Evolutionary conservation across 2,329 filamentous ascomycete species (phyloP).

Genomic region (Onygenales sp.): DNA sequence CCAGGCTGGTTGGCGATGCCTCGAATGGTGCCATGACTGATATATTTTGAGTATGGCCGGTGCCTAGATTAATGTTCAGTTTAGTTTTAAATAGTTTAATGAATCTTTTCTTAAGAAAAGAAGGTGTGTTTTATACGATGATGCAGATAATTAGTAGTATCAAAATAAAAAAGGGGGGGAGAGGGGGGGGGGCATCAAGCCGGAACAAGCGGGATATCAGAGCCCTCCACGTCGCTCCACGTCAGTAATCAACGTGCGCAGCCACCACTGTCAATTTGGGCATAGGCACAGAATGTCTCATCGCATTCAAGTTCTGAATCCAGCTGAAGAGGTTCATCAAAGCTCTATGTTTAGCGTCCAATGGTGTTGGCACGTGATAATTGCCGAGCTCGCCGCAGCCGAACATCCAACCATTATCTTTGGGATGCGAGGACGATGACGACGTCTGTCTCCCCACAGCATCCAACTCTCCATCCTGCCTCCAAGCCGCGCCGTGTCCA

Average conservation of each 20-base stretch:
- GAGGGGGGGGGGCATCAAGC: too few species aligned
- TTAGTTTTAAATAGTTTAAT: background rate
- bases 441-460: background rate
- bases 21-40: conserved; percentile 88
- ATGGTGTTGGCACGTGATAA: background rate
- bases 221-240: too few species aligned
- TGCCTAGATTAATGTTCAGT: background rate
- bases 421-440: background rate
- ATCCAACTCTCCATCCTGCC: too few species aligned
- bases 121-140: background rate
- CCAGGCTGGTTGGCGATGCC: conserved; percentile 76
- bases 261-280: too few species aligned
- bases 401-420: background rate
- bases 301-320: too few species aligned
- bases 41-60: conserved; percentile 40
- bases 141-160: too few species aligned
- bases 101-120: background rate
- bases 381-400: background rate
- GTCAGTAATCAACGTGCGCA: too few species aligned
- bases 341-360: background rate
- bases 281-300: too few species aligned
- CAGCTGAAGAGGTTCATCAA: background rate
- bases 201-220: too few species aligned
- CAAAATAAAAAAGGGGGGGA: too few species aligned
- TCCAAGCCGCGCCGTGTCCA: too few species aligned